Evolutionary conservation across 2,329 filamentous ascomycete genomes (phyloP).

Genomic region (Cytospora chrysosperma): DNA sequence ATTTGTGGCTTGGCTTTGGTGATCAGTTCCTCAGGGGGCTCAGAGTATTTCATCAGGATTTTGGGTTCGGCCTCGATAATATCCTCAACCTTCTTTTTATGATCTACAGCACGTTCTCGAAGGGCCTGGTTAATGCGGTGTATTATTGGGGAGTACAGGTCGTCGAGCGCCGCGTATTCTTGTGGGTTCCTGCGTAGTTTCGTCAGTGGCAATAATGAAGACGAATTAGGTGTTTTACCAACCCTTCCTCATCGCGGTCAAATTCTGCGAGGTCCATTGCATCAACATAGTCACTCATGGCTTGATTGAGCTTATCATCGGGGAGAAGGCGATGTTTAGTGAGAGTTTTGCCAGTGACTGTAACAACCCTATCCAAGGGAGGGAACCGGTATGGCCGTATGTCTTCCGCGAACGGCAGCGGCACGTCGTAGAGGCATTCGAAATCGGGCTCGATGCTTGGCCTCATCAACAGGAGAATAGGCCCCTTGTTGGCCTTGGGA

Average conservation of each 20-base stretch:
- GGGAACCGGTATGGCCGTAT: conserved; percentile 88
- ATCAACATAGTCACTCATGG: conserved; percentile 92
- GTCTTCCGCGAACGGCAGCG: conserved; percentile 91
- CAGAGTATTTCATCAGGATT: conserved; percentile 69
- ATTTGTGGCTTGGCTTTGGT: conserved; percentile 57
- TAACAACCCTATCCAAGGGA: conserved; percentile 82
- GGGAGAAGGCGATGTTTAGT: conserved; percentile 84
- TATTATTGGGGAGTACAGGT: conserved; percentile 80
- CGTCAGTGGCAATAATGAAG: background rate
- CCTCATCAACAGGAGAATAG: conserved; percentile 73
- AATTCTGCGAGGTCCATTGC: conserved; percentile 81
- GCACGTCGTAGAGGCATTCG: conserved; percentile 85
- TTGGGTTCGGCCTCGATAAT: conserved; percentile 44
- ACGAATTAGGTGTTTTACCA: conserved; percentile 29
- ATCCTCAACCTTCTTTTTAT: conserved; percentile 61
- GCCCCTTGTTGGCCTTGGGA: conserved; percentile 76
- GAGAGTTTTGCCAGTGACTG: conserved; percentile 77
- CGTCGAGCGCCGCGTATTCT: conserved; percentile 77
- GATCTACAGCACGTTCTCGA: conserved; percentile 75
- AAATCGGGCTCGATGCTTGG: conserved; percentile 76
- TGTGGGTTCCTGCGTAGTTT: conserved; percentile 35
- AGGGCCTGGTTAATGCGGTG: conserved; percentile 88
- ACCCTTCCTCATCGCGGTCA: conserved; percentile 74
- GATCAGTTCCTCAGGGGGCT: conserved; percentile 67
- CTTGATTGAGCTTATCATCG: conserved; percentile 66